phyloP scores from a whole-genome alignment of 208 protist species.

The Trichomonas gallinae region DNA sequence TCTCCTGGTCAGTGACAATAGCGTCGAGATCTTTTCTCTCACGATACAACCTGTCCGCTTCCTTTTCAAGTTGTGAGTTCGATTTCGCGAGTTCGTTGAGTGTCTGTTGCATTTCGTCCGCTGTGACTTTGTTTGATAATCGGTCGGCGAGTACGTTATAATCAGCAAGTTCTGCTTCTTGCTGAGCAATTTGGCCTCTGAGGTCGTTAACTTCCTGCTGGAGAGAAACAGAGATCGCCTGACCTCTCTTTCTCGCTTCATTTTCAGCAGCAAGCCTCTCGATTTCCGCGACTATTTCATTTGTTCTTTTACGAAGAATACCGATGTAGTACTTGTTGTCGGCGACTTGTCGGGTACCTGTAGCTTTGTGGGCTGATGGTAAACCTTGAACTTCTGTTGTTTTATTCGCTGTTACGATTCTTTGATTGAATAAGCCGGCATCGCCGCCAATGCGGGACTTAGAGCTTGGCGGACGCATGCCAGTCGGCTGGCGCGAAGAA shows the following conservation, averaged over 20 bases:
- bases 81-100: not conserved
- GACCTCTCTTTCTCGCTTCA: not conserved
- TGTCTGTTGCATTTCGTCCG: not conserved
- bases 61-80: not conserved
- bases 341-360: not conserved
- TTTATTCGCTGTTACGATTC: not conserved
- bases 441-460: not conserved
- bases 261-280: not conserved
- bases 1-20: not conserved
- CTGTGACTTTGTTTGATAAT: not conserved
- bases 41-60: not conserved
- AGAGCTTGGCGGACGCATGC: constrained; percentile 3
- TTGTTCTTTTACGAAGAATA: not conserved
- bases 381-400: not conserved
- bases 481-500: not conserved
- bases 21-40: not conserved
- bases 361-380: not conserved
- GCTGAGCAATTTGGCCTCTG: not conserved
- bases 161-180: not conserved
- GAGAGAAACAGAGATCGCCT: not conserved
- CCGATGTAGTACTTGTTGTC: not conserved
- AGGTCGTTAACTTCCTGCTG: not conserved
- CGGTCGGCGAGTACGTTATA: not conserved
- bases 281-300: not conserved
- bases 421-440: too few species aligned